These are phyloP conservation scores for Sarocladiaceae sp. DNA, from an alignment of 2,329 filamentous ascomycete species.

Conservation along the genomic window DNA sequence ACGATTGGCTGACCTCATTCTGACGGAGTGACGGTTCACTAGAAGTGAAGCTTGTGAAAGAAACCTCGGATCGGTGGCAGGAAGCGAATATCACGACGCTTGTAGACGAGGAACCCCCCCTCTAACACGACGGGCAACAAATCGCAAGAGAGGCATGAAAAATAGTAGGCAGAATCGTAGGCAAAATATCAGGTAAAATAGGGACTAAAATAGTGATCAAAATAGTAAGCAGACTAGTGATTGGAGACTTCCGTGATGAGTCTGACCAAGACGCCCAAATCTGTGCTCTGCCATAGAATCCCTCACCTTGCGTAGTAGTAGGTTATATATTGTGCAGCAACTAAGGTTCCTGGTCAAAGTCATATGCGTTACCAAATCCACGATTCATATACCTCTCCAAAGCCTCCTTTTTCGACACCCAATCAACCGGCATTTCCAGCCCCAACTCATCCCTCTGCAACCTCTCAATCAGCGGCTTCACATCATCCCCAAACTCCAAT, in stretches of 20 bases:
- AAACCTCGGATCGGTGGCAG: too few relatives aligned
- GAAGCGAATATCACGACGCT: too few relatives aligned
- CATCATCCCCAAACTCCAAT: conserved; percentile 47
- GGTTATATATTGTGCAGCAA: conserved; percentile 26
- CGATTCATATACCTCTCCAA: conserved; percentile 47
- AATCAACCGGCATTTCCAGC: conserved; percentile 48
- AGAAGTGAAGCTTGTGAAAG: too few relatives aligned
- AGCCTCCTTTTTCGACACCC: conserved; percentile 36
- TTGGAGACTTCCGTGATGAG: too few relatives aligned
- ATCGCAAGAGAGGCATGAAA: background rate
- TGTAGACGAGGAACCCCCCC: background rate
- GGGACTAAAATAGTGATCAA: background rate
- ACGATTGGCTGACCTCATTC: too few relatives aligned
- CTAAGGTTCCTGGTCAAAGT: conserved; percentile 47
- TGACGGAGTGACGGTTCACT: too few relatives aligned
- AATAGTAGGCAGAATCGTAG: background rate
- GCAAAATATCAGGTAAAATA: background rate
- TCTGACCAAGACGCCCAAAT: too few relatives aligned
- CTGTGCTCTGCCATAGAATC: too few relatives aligned
- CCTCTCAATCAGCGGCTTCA: conserved; percentile 40
- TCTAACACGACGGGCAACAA: background rate
- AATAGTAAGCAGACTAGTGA: background rate
- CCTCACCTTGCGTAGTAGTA: too few relatives aligned
- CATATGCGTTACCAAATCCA: conserved; percentile 58
- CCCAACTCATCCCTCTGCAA: conserved; percentile 32